Evolutionary conservation across 306 rosid genomes (phyloP), one percentile per base, ranked within the genome.

Genomic region (Cucurbita moschata): DNA sequence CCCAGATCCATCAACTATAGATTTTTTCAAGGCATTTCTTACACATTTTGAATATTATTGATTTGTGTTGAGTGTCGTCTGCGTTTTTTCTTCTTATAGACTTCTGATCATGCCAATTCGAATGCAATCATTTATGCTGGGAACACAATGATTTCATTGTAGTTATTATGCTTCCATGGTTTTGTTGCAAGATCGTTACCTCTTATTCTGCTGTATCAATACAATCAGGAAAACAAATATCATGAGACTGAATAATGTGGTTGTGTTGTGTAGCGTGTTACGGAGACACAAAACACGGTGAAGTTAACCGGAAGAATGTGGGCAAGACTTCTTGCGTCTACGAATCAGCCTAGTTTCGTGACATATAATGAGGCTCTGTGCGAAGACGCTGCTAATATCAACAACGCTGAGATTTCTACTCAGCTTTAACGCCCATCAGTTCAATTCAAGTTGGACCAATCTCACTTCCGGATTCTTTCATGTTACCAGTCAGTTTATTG

Each of bases 311-410:
- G 82, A 50, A 84, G 97, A 77, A 87, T 90, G 96, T 94, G 98
- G 97, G 98, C 95, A 68, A 90, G 97, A 75, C 89, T 90, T 87
- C 96, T 94, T 76, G 92, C 89, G 64, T 94, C 98, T 1, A 94
- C 96, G 15, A 90, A 94, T 73, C 98, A 94, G 72, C 98, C 98
- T 53, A 85, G 96, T 79, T 94, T 94, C 77, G 44, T 86, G 76
- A 85, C 11, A 80, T 49, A 44, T 74, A 78, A 71, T 54, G 86
- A 77, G 68, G 72, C 51, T 18, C 79, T 67, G 77, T 81, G 76
- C 47, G 64, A 54, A 61, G 77, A 80, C 6, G 26, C 67, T 38
- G 64, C 83, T 56, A 85, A 63, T 50, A 63, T 79, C 68, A 78
- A 75, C 72, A 75, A 49, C 70, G 42, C 19, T 49, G 73, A 65